Conservation (phyloP, 768 basidiomycete genomes). For the Amanita polypyramis region DNA sequence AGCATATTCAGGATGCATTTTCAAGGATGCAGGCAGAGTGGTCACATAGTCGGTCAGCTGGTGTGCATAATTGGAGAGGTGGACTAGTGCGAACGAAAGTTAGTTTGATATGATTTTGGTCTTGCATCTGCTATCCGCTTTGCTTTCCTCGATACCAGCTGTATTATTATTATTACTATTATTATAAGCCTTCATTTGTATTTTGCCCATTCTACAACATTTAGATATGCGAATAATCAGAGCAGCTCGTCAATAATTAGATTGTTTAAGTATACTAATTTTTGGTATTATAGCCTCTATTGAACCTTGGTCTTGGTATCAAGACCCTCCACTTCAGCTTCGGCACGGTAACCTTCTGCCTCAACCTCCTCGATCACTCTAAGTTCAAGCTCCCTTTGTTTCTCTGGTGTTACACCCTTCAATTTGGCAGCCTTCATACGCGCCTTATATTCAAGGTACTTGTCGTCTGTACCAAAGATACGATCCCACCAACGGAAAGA, state of each 20-base stretch:
- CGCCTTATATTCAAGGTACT: constrained; percentile 74
- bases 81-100: constrained; percentile 73
- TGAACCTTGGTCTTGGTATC: constrained; percentile 9
- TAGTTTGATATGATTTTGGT: constrained; percentile 51
- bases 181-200: constrained; percentile 13
- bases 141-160: neutral
- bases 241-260: neutral
- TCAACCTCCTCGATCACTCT: constrained; percentile 62
- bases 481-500: constrained; percentile 93
- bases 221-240: constrained; percentile 1
- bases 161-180: constrained; percentile 14
- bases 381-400: constrained; percentile 45
- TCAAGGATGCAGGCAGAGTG: constrained; percentile 83
- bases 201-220: constrained; percentile 16
- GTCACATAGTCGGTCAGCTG: constrained; percentile 71
- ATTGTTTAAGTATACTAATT: neutral
- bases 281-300: neutral
- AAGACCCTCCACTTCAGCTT: constrained; percentile 36
- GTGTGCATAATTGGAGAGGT: constrained; percentile 85
- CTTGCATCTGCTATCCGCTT: too few relatives aligned
- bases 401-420: constrained; percentile 42
- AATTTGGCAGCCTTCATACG: constrained; percentile 56
- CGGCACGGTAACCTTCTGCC: constrained; percentile 60
- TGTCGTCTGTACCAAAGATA: constrained; percentile 82
- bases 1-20: constrained; percentile 90